A percentile compares a stretch with the other conserved stretches of the same genome.
Evolutionary conservation across 306 rosid genomes (phyloP).

Genomic region (Dryas octopetala): DNA sequence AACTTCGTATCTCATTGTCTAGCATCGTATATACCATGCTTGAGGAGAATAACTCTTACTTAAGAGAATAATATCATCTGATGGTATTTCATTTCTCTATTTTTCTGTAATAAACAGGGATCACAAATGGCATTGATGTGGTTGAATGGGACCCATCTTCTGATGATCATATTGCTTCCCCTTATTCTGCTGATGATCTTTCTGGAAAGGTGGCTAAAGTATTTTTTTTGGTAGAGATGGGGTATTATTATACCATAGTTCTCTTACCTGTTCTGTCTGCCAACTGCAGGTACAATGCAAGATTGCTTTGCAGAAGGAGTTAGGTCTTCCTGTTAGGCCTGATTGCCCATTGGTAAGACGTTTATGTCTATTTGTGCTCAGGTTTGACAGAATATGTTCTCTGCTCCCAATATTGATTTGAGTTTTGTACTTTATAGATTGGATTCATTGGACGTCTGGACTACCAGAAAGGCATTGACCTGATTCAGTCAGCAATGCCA

Average conservation of each 20-base stretch:
- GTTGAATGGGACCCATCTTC: constrained; percentile 77
- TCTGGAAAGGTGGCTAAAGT: constrained; percentile 64
- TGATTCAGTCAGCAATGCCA: constrained; percentile 61
- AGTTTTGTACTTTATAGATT: constrained; percentile 52
- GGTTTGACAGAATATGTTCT: constrained; percentile 5
- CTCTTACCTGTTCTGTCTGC: constrained; percentile 20
- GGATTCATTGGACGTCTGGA: constrained; percentile 89
- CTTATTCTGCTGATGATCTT: constrained; percentile 64
- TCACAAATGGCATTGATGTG: constrained; percentile 82
- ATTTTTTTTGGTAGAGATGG: constrained; percentile 4
- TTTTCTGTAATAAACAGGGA: constrained; percentile 48
- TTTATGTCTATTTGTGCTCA: constrained; percentile 4
- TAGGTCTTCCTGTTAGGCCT: constrained; percentile 71
- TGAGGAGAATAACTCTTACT: neutral
- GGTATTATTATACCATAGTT: constrained; percentile 9
- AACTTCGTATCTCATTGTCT: constrained; percentile 13
- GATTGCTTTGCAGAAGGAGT: constrained; percentile 71
- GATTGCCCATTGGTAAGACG: constrained; percentile 72
- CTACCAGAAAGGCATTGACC: constrained; percentile 85
- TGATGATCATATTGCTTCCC: constrained; percentile 59
- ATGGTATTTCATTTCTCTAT: neutral
- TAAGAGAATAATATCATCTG: constrained; percentile 5
- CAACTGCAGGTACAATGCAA: constrained; percentile 64
- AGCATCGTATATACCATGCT: constrained; percentile 2
- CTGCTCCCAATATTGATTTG: constrained; percentile 20